Evolutionary conservation across 2,329 filamentous ascomycete species (phyloP).

Genomic region (Chaetomiaceae sp.): DNA sequence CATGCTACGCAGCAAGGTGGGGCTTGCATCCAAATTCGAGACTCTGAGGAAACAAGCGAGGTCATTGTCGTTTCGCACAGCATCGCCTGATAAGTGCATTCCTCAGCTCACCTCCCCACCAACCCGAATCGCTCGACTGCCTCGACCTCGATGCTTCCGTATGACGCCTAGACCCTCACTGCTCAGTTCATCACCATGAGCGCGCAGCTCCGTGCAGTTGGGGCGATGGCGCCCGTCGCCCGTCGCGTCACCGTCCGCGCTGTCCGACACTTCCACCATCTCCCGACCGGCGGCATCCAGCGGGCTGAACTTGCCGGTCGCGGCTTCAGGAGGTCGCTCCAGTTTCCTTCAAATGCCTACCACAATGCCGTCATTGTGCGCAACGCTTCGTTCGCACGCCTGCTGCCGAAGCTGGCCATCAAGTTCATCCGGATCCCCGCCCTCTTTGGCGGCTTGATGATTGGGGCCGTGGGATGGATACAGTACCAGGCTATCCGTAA

Average conservation of each 20-base stretch:
- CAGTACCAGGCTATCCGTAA: slow-evolving; percentile 91
- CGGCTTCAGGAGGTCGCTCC: slow-evolving; percentile 59
- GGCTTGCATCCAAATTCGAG: slow-evolving; percentile 2
- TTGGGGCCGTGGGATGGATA: slow-evolving; percentile 84
- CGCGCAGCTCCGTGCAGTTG: slow-evolving; percentile 70
- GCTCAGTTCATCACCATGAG: slow-evolving; percentile 49
- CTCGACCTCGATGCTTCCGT: slow-evolving; percentile 7
- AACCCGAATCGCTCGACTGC: background rate
- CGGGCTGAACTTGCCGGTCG: slow-evolving; percentile 60
- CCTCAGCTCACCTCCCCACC: background rate
- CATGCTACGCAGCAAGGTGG: background rate
- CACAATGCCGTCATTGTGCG: slow-evolving; percentile 69
- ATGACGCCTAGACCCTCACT: slow-evolving; percentile 17
- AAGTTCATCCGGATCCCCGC: slow-evolving; percentile 87
- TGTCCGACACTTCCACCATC: slow-evolving; percentile 61
- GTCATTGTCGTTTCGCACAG: background rate
- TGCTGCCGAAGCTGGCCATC: slow-evolving; percentile 80
- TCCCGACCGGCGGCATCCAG: slow-evolving; percentile 65
- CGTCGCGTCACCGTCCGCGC: slow-evolving; percentile 54
- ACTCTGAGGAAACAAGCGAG: slow-evolving; percentile 3
- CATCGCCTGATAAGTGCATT: background rate
- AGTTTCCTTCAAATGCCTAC: slow-evolving; percentile 77
- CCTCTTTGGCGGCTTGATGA: slow-evolving; percentile 82
- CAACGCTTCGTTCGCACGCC: slow-evolving; percentile 60
- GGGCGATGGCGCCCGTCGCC: slow-evolving; percentile 57